Base-by-base conservation (phyloP, 2,329 filamentous ascomycete genomes). In the Fusarium sp. region DNA sequence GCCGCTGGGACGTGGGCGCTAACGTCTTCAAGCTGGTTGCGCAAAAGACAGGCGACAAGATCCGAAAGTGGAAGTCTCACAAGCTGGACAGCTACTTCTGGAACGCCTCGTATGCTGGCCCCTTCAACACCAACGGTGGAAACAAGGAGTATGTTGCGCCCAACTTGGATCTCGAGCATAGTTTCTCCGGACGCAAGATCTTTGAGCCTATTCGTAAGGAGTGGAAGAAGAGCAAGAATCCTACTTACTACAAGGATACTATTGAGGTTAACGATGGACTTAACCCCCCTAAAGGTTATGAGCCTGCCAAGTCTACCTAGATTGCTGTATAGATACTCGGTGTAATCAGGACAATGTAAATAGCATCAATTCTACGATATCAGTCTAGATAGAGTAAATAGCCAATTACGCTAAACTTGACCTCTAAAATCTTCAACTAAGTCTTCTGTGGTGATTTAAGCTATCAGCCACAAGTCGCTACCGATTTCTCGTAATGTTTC, bases 1-100 rank as follows among this genome's bases (percentile, higher is more conserved):
- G 92, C 17, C 90, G 92, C 67, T 93, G 88, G 86, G 92, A 94
- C 77, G 91, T 91, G 22, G 91, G 90, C 57, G 92, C 92, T 78
- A 94, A 94, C 79, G 88, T 94, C n/a, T 91, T 90, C 80, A 77
- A 86, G 35, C 65, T 89, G 28, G 90, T 93, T 6, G 90, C 89
- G 20, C 81, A 87, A 12, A 84, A 87, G 82, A 93, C 91, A 0
- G 88, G 90, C 60, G 90, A 92, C 79, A 78, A 75, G 70, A 44
- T 86, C 15, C 83, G 85, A 24, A 54, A 77, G 35, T 87, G 83
- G 83, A 69, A 76, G 38, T 75, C 76, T 55, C 60, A 79, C 24
- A 71, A 78, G 7, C 80, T 89, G 13, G 79, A 84, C 33, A 77
- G 80, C 52, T 81, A 86, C 70, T 88, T 83, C 80, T 85, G 87